phyloP scores from a whole-genome alignment of 1,284 basidiomycete species.

The Serendipita sp. region DNA sequence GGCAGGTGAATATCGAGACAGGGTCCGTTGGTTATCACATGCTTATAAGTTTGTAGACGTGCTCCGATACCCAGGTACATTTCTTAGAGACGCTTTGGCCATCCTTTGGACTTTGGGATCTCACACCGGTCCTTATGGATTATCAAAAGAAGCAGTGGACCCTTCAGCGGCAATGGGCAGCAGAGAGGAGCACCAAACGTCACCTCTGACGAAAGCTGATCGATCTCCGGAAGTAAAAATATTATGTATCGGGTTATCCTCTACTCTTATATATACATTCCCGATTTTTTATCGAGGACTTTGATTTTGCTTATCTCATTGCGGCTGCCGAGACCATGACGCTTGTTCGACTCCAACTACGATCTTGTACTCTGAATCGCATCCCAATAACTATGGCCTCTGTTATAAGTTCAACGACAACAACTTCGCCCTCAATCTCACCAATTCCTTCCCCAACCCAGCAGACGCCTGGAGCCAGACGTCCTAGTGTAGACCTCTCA shows the following conservation, averaged over 20 bases:
- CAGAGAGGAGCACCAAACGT: neutral
- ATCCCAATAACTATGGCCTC: no score
- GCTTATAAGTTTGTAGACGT: neutral
- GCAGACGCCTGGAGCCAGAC: no score
- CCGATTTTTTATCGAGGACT: neutral
- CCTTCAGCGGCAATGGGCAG: neutral
- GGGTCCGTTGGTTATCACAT: constrained; percentile 1
- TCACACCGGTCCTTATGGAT: constrained; percentile 71
- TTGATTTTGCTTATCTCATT: neutral
- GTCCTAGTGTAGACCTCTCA: neutral
- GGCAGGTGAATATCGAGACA: constrained; percentile 55
- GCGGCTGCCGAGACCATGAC: no score
- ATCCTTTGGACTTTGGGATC: constrained; percentile 78
- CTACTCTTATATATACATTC: neutral
- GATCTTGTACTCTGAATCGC: no score
- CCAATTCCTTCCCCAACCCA: no score
- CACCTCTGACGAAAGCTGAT: no score
- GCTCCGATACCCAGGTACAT: constrained; percentile 69
- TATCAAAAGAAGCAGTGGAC: constrained; percentile 69
- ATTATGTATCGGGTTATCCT: no score
- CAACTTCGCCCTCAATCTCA: no score
- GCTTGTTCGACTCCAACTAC: no score
- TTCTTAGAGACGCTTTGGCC: constrained; percentile 91
- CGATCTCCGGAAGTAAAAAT: no score
- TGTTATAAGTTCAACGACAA: no score